These are phyloP conservation scores for Zygosaccharomyces pseudobailii DNA, from an alignment of 1,139 yeast genomes.

Conservation along the genomic window DNA sequence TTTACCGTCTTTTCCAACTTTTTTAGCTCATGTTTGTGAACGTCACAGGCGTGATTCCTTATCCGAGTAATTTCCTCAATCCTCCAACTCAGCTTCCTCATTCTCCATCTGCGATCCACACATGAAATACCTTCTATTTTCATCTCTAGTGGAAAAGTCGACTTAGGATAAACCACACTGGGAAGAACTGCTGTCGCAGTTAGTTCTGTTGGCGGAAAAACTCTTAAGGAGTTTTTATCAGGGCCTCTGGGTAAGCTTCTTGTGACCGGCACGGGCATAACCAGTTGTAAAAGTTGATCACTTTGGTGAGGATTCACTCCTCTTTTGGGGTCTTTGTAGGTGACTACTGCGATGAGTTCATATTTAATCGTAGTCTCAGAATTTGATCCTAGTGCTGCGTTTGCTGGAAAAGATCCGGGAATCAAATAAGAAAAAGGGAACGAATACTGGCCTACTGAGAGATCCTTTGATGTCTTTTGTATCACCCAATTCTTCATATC, in stretches of 20 bases:
- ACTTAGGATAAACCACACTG: conserved; percentile 82
- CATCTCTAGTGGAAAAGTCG: conserved; percentile 77
- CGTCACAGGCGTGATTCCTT: conserved; percentile 51
- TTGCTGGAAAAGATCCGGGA: conserved; percentile 88
- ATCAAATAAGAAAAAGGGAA: conserved; percentile 91
- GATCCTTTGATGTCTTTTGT: conserved; percentile 49
- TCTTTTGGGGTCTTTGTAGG: conserved; percentile 37
- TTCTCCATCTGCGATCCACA: conserved; percentile 75
- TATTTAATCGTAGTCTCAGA: conserved; percentile 60
- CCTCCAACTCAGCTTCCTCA: conserved; percentile 86
- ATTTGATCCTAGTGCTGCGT: conserved; percentile 56
- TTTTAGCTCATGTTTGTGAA: conserved; percentile 48
- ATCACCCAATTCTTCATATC: conserved; percentile 89
- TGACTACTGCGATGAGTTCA: conserved; percentile 63
- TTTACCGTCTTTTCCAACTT: conserved; percentile 44
- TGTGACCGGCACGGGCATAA: conserved; percentile 68
- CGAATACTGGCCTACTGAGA: conserved; percentile 67
- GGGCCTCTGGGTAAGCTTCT: conserved; percentile 78
- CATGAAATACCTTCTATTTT: conserved; percentile 72
- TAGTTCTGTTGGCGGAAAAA: conserved; percentile 93
- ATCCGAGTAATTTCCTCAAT: conserved; percentile 77
- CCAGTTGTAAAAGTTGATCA: conserved; percentile 39
- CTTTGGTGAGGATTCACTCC: conserved; percentile 26
- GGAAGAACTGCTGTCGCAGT: conserved; percentile 85
- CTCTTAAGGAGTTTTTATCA: conserved; percentile 80